These are phyloP conservation scores for Mortierella sp. DNA, from an alignment of 371 early-diverging fungal genomes.

Conservation along the genomic window DNA sequence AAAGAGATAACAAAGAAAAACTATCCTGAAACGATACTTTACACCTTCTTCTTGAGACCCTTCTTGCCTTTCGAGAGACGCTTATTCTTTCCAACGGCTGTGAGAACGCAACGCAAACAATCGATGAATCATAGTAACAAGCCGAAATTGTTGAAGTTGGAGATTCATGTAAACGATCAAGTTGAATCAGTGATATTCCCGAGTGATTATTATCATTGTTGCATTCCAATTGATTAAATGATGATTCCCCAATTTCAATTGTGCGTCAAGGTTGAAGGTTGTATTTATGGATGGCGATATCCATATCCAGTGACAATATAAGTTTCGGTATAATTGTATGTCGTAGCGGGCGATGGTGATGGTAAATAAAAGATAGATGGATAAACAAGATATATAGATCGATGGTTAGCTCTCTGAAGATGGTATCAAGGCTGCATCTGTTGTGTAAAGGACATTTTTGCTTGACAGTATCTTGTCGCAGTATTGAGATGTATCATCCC, in stretches of 20 bases:
- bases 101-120: neutral
- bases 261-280: neutral
- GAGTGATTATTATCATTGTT: neutral
- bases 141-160: neutral
- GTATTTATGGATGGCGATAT: slow-evolving; percentile 6
- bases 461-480: neutral
- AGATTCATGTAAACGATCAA: slow-evolving; percentile 10
- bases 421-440: neutral
- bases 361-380: slow-evolving; percentile 25
- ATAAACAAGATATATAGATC: slow-evolving; percentile 30
- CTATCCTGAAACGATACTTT: slow-evolving; percentile 51
- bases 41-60: slow-evolving; percentile 98
- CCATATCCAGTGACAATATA: neutral
- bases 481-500: neutral
- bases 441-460: neutral
- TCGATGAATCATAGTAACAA: neutral
- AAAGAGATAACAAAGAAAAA: neutral
- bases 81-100: slow-evolving; percentile 97
- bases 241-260: neutral
- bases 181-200: neutral
- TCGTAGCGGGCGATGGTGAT: neutral
- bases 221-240: neutral
- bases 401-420: slow-evolving; percentile 36
- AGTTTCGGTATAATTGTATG: neutral
- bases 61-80: slow-evolving; percentile 96